A percentile compares a stretch with the other conserved stretches of the same genome.
Conservation (phyloP, 2,329 filamentous ascomycete genomes). For the Apiospora koreana region DNA sequence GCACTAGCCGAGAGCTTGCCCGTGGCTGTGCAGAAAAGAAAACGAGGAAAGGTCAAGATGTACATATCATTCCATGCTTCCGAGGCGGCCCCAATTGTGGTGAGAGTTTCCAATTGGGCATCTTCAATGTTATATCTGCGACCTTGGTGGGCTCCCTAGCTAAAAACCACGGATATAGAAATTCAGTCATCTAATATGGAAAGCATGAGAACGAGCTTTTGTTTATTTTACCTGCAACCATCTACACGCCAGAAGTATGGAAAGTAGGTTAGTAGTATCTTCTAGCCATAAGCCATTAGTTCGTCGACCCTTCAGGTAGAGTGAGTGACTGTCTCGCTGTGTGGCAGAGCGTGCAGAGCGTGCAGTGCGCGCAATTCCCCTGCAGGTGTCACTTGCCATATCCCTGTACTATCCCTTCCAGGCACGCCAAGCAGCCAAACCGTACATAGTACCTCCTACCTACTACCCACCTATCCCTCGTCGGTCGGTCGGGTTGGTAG, state of each 20-base stretch:
- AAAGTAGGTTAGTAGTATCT: too few relatives aligned
- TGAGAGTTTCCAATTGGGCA: not conserved
- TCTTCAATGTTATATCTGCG: not conserved
- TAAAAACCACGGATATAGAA: too few relatives aligned
- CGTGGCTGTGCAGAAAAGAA: not conserved
- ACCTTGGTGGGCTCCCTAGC: not conserved
- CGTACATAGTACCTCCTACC: not conserved
- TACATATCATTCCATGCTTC: too few relatives aligned
- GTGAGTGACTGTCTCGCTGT: not conserved
- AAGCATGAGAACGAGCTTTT: not conserved
- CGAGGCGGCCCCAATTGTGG: too few relatives aligned
- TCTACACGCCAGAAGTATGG: not conserved
- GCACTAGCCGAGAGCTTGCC: not conserved
- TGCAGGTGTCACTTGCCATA: not conserved
- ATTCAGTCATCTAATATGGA: not conserved
- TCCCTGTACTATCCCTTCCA: slow-evolving; percentile 1
- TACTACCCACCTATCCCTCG: too few relatives aligned
- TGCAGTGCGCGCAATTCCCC: not conserved
- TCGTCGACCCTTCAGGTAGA: not conserved
- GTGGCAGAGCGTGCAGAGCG: not conserved
- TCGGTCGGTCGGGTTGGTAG: not conserved
- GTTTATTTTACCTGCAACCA: not conserved
- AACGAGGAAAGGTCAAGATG: not conserved
- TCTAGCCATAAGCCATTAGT: not conserved
- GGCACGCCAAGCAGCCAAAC: not conserved